Percentiles rank a stretch among this genome's conserved stretches.
Conservation (phyloP, 1,284 basidiomycete genomes). For the Sanghuangporus weigelae region DNA sequence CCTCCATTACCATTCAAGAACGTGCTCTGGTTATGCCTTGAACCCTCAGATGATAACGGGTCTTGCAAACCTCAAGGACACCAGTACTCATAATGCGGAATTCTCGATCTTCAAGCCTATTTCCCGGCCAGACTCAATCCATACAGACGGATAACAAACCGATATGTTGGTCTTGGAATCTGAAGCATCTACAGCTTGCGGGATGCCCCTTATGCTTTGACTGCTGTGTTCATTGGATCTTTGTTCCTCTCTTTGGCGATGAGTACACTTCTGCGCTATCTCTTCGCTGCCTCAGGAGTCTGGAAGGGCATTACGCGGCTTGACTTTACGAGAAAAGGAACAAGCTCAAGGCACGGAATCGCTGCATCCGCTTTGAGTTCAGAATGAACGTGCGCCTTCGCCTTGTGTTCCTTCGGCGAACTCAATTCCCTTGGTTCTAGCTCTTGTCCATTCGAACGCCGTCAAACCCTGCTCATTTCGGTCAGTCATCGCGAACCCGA, state of each 20-base stretch:
- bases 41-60: no score
- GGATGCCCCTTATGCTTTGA: no score
- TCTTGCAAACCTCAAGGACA: no score
- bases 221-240: no score
- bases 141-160: no score
- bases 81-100: no score
- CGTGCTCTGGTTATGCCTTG: no score
- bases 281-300: not conserved
- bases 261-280: not conserved
- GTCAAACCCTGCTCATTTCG: not conserved
- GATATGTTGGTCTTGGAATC: no score
- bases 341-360: not conserved
- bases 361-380: not conserved
- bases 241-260: not conserved
- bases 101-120: no score
- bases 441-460: not conserved
- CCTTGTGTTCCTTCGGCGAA: not conserved
- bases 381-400: not conserved
- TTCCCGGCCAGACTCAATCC: no score
- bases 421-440: not conserved
- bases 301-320: not conserved
- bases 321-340: not conserved
- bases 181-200: no score
- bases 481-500: not conserved
- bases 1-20: no score